Evolutionary conservation across 805 yeast genomes (phyloP).

Genomic region (Candida michaelii): DNA sequence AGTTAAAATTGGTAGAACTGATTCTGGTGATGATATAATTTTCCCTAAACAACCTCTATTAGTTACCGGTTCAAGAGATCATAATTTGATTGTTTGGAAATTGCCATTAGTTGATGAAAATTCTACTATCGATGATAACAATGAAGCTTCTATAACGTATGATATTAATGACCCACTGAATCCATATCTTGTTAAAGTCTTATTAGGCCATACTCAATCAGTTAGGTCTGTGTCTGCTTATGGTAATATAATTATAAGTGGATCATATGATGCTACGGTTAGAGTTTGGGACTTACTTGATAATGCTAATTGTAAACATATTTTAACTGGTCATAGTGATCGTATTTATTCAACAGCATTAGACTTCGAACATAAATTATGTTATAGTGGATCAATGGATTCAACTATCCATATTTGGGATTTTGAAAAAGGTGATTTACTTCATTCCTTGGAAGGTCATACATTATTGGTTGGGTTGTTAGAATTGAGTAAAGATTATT

Average conservation of each 20-base stretch:
- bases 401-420: slow-evolving; percentile 89
- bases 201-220: slow-evolving; percentile 49
- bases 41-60: slow-evolving; percentile 68
- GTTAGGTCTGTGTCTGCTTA: slow-evolving; percentile 87
- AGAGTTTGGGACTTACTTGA: slow-evolving; percentile 85
- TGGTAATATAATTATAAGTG: slow-evolving; percentile 81
- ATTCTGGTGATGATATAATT: slow-evolving; percentile 53
- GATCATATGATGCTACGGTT: slow-evolving; percentile 86
- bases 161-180: slow-evolving; percentile 43
- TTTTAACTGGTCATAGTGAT: slow-evolving; percentile 80
- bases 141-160: slow-evolving; percentile 22
- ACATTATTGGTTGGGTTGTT: slow-evolving; percentile 85
- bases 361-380: slow-evolving; percentile 71
- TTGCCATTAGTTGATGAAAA: slow-evolving; percentile 51
- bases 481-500: slow-evolving; percentile 68
- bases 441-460: slow-evolving; percentile 80
- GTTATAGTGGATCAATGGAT: slow-evolving; percentile 92
- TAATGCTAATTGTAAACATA: slow-evolving; percentile 69
- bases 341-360: slow-evolving; percentile 86
- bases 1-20: slow-evolving; percentile 58
- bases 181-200: slow-evolving; percentile 66
- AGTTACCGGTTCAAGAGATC: slow-evolving; percentile 47
- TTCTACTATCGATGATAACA: slow-evolving; percentile 32
- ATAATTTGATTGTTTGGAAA: slow-evolving; percentile 45
- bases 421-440: slow-evolving; percentile 66